Base-by-base conservation (phyloP, 2,329 filamentous ascomycete species). In the Trichoderma hamatum region DNA sequence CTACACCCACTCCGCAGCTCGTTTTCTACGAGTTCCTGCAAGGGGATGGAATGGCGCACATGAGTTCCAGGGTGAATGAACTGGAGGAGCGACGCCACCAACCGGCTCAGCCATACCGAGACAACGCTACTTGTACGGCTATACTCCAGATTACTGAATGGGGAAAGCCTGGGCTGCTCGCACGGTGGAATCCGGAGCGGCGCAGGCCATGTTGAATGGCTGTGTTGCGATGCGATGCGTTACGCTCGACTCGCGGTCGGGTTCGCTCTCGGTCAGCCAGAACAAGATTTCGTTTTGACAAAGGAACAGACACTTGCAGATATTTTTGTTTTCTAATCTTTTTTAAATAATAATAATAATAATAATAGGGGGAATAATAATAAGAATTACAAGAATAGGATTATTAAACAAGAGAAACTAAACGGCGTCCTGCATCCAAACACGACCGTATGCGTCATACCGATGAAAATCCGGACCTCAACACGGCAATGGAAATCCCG, bases 131-230 rank as follows among this genome's bases (percentile, higher is more conserved):
- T 49, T 49, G 46, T 66, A 66, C 63, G 63, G 54, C 52, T 67
- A 46, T 59, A 39, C 63, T 58, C 36, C 28, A 34, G 28, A 58
- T 56, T 59, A 36, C 63, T 36, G 39, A 16, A 67, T 51, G 34
- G 6, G 54, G 63, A 39, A 67, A 36, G 30, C 21, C 13, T 46
- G 39, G 52, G 52, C 14, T n/a, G 19, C 26, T 67, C 39, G 3
- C 52, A n/a, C 39, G 26, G n/a, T n/a, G 13, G 30, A 19, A 26
- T 32, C 51, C 13, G 51, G 63, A 55, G 62, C 62, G 51, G 51
- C 62, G 32, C 63, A 66, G 63, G 52, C 46, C 34, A 58, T 52
- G 39, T 24, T 21, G 36, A 16, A 55, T 55, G 62, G 62, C 62
- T 65, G 49, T 55, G 62, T 51, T 51, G 14, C 11, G 9, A 34